Conservation (phyloP, 805 yeast genomes). For the Teunomyces pallodes region DNA sequence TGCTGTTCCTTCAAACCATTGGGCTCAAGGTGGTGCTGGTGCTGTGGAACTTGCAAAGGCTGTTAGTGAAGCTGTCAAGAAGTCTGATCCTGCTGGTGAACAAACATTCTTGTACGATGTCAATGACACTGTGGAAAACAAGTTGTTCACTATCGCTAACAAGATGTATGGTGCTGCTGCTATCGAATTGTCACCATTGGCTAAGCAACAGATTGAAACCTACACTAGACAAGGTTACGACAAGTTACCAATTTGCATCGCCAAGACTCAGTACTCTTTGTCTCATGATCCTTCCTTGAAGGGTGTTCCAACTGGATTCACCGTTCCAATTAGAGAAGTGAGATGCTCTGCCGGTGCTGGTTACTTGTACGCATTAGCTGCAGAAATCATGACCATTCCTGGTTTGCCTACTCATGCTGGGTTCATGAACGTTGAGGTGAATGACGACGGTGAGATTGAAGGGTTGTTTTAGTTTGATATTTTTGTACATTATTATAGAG, state of each 20-base stretch:
- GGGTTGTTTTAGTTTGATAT: conserved; percentile 68
- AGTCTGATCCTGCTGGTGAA: conserved; percentile 32
- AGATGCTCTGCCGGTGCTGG: conserved; percentile 97
- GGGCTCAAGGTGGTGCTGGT: conserved; percentile 95
- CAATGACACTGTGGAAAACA: conserved; percentile 72
- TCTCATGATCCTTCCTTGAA: conserved; percentile 91
- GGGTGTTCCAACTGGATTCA: conserved; percentile 94
- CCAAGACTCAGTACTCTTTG: conserved; percentile 94
- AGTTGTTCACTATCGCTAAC: conserved; percentile 73
- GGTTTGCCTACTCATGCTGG: conserved; percentile 96
- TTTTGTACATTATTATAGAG: conserved; percentile 4
- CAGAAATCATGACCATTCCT: conserved; percentile 95
- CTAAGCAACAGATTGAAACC: conserved; percentile 74
- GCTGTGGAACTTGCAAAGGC: conserved; percentile 82
- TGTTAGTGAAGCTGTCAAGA: conserved; percentile 66
- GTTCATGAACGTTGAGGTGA: conserved; percentile 94
- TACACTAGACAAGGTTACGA: conserved; percentile 87
- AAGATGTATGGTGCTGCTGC: conserved; percentile 92
- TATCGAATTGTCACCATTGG: conserved; percentile 79
- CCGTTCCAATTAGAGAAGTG: conserved; percentile 90
- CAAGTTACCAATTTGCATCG: conserved; percentile 91
- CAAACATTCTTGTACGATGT: conserved; percentile 66
- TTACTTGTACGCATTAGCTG: conserved; percentile 92
- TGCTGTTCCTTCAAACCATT: conserved; percentile 88
- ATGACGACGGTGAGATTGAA: conserved; percentile 86